Percentiles rank a stretch among this genome's conserved stretches.
Evolutionary conservation across 371 early-diverging fungal species (phyloP).

Genomic region (Homolaphlyctis polyrhiza): DNA sequence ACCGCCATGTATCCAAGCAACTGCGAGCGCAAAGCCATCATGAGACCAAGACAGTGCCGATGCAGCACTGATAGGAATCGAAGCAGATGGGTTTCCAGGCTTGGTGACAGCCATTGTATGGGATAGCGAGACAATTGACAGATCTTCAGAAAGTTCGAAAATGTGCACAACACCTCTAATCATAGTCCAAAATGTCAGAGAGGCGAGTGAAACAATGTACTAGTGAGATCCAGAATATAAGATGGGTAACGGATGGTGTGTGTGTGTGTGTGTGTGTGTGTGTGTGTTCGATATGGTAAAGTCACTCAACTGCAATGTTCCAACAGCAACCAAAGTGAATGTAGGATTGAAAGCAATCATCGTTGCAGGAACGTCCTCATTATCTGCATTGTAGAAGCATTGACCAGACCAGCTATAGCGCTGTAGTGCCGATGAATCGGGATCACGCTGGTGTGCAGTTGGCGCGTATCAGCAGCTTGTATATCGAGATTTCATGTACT

Average conservation of each 20-base stretch:
- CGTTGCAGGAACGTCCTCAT: conserved; percentile 16
- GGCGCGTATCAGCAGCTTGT: not conserved
- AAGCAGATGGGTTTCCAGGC: not conserved
- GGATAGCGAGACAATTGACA: conserved; percentile 16
- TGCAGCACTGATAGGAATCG: conserved; percentile 21
- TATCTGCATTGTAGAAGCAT: conserved; percentile 25
- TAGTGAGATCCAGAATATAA: not conserved
- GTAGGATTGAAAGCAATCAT: conserved; percentile 29
- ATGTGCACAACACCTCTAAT: conserved; percentile 27
- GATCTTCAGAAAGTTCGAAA: conserved; percentile 25
- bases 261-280: too few species aligned
- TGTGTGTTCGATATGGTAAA: not conserved
- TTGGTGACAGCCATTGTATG: conserved; percentile 13
- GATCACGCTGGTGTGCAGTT: not conserved
- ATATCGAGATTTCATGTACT: not conserved
- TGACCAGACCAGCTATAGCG: conserved; percentile 29
- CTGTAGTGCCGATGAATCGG: not conserved
- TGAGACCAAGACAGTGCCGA: conserved; percentile 63
- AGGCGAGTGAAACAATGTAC: too few species aligned
- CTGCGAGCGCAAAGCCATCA: conserved; percentile 72
- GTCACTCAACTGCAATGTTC: conserved; percentile 17
- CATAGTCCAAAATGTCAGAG: too few species aligned
- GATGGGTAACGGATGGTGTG: too few species aligned
- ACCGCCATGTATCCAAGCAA: conserved; percentile 60
- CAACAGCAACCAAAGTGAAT: conserved; percentile 32